phyloP scores from a whole-genome alignment of 495 filamentous ascomycete species.

The Aspergillus bertholletiae region DNA sequence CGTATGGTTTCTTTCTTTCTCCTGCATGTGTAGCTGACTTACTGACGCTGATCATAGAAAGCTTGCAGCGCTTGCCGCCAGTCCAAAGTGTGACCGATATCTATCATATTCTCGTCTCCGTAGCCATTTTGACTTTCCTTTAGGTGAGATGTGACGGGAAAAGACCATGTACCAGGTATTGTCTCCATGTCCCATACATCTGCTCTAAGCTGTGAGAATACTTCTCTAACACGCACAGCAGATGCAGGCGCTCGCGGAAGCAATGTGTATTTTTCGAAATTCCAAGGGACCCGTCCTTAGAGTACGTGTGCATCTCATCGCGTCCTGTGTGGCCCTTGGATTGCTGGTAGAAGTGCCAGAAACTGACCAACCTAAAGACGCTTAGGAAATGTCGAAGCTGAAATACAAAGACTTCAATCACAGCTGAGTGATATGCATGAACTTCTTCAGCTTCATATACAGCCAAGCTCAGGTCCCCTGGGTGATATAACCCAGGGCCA shows the following conservation, averaged over 20 bases:
- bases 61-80: constrained; percentile 36
- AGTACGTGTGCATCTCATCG: constrained; percentile 14
- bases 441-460: constrained; percentile 13
- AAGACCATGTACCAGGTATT: constrained; percentile 34
- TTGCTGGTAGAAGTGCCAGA: not conserved
- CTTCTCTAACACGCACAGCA: constrained; percentile 3
- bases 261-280: constrained; percentile 37
- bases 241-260: constrained; percentile 32
- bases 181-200: not conserved
- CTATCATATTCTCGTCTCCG: not conserved
- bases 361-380: constrained; percentile 15
- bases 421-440: constrained; percentile 29
- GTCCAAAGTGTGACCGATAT: constrained; percentile 25
- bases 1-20: constrained; percentile 14
- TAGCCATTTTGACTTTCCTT: not conserved
- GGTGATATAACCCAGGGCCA: not conserved
- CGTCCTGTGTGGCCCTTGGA: not conserved
- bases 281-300: constrained; percentile 31
- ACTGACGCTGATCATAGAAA: constrained; percentile 22
- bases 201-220: not conserved
- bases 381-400: constrained; percentile 31
- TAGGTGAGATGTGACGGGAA: constrained; percentile 41
- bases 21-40: not conserved
- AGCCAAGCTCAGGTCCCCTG: not conserved
- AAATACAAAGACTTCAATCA: constrained; percentile 24